phyloP scores from a whole-genome alignment of 1,139 yeast genomes.

The Groenewaldozyma sp. region DNA sequence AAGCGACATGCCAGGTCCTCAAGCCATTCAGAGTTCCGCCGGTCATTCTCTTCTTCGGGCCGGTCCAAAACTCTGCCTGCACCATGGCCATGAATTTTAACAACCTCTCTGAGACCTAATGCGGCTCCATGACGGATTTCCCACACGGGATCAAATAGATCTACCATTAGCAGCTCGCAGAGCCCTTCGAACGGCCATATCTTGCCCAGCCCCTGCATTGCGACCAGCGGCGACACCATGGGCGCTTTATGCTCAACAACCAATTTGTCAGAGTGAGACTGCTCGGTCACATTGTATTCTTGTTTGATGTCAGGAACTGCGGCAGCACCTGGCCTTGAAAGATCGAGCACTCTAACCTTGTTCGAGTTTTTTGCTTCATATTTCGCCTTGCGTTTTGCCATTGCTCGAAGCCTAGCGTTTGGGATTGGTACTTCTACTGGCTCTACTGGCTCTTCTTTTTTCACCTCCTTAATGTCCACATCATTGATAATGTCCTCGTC shows the following conservation, averaged over 20 bases:
- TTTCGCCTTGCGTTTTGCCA: constrained; percentile 89
- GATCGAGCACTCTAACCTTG: constrained; percentile 56
- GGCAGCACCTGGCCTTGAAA: constrained; percentile 71
- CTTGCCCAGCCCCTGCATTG: constrained; percentile 69
- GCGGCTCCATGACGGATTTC: constrained; percentile 96
- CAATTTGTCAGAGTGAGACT: constrained; percentile 69
- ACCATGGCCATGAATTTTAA: constrained; percentile 75
- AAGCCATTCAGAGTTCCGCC: constrained; percentile 56
- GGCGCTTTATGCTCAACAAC: constrained; percentile 74
- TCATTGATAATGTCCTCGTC: constrained; percentile 30
- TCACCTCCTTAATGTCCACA: constrained; percentile 21
- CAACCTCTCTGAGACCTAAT: constrained; percentile 78
- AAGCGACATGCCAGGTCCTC: constrained; percentile 86
- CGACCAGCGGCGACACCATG: constrained; percentile 58
- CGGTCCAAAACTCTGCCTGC: constrained; percentile 76
- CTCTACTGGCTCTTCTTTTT: constrained; percentile 11
- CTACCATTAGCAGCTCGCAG: constrained; percentile 73
- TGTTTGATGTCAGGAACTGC: constrained; percentile 35
- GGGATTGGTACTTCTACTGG: constrained; percentile 18
- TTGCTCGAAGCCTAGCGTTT: constrained; percentile 82
- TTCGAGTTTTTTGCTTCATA: constrained; percentile 57
- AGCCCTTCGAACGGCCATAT: constrained; percentile 98
- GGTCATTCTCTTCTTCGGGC: constrained; percentile 50
- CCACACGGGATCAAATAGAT: constrained; percentile 82
- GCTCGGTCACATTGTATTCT: constrained; percentile 48